A percentile compares a stretch with the other conserved stretches of the same genome.
Conservation (phyloP, 176 grass and related monocot genomes). For the Triticum aestivum region DNA sequence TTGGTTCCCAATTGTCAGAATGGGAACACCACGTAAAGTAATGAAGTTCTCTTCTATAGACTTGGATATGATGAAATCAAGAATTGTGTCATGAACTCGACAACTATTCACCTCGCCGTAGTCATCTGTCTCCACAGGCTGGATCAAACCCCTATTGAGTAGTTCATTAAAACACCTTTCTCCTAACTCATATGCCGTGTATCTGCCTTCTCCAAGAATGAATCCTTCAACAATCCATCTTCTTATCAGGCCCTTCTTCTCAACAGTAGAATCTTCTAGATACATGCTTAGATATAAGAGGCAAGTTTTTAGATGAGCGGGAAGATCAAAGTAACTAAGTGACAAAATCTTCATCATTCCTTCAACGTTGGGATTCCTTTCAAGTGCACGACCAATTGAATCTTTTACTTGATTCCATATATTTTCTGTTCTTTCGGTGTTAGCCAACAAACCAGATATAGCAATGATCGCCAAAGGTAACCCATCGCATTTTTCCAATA, state of each 20-base stretch:
- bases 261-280: background rate
- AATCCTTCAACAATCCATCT: background rate
- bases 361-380: background rate
- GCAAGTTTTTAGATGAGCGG: background rate
- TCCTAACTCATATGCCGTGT: background rate
- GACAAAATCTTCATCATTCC: background rate
- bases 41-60: slow-evolving; percentile 1
- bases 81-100: background rate
- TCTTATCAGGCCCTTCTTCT: background rate
- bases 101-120: background rate
- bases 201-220: background rate
- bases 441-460: background rate
- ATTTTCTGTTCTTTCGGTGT: background rate
- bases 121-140: background rate
- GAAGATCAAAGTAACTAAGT: background rate
- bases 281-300: background rate
- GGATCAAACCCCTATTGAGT: background rate
- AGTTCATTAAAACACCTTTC: background rate
- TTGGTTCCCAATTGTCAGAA: background rate
- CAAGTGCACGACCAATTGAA: background rate
- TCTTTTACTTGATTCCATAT: background rate
- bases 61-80: background rate
- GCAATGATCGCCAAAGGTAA: background rate
- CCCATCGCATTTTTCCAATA: rapidly evolving
- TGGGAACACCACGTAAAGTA: background rate